Percentiles rank a stretch among this genome's conserved stretches.
Evolutionary conservation across 768 basidiomycete species (phyloP).

Genomic region (Phylloporus scabripes): DNA sequence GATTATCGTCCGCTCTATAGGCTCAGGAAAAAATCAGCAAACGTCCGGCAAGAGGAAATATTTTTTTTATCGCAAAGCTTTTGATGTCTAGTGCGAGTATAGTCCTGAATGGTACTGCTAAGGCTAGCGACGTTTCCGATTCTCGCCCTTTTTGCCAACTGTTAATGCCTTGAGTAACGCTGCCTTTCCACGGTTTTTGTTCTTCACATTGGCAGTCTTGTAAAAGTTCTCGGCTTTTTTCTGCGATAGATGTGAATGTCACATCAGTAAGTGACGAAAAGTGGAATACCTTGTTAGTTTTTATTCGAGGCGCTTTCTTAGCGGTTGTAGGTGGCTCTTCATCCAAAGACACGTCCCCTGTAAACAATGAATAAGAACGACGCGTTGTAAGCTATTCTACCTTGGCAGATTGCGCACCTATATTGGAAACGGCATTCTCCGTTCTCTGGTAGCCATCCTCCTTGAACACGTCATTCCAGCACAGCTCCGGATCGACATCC

Average conservation of each 20-base stretch:
- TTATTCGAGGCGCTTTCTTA: constrained; percentile 77
- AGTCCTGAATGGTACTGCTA: constrained; percentile 11
- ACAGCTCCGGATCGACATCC: constrained; percentile 48
- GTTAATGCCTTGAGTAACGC: constrained; percentile 54
- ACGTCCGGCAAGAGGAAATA: not conserved
- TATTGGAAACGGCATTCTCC: constrained; percentile 12
- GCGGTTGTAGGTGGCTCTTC: constrained; percentile 30
- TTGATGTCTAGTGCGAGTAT: constrained; percentile 7
- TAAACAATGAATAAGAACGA: not conserved
- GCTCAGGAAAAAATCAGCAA: constrained; percentile 12
- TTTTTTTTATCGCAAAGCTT: constrained; percentile 5
- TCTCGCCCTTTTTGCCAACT: constrained; percentile 44
- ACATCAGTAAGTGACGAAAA: not conserved
- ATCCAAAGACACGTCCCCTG: constrained; percentile 30
- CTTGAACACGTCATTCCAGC: constrained; percentile 85
- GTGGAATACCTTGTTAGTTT: constrained; percentile 74
- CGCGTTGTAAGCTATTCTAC: constrained; percentile 14
- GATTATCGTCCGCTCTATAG: constrained; percentile 30
- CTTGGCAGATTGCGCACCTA: constrained; percentile 10
- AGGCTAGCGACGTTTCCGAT: constrained; percentile 34
- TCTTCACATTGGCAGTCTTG: constrained; percentile 78
- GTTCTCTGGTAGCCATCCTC: constrained; percentile 36
- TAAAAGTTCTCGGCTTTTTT: constrained; percentile 90
- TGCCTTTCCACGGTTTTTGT: constrained; percentile 68
- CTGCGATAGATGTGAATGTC: constrained; percentile 35